Base-by-base conservation (phyloP, 768 basidiomycete species). In the Lactarius vividus region DNA sequence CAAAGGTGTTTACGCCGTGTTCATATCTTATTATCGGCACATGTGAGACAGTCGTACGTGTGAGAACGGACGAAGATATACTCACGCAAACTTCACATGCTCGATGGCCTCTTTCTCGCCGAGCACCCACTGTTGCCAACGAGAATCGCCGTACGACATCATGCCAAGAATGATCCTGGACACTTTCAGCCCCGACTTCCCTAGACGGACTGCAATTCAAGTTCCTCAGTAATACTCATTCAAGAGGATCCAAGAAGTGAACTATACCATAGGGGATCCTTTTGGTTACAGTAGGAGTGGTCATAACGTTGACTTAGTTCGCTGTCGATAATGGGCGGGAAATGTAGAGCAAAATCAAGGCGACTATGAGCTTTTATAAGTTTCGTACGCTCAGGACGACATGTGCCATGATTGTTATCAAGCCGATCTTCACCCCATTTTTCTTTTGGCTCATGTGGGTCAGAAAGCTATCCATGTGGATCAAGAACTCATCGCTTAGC, bases 81-180 rank as follows among this genome's bases (percentile, higher is more conserved):
- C 72, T 67, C 74, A 78, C 69, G 74, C 68, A 55, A 60, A 63
- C 56, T 70, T 70, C 1, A 70, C 64, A 61, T 71, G 70, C 33
- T 71, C 65, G 54, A 68, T 60, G 26, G 66, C 66, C 29, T 71
- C 70, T 8, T 74, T 72, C 56, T 79, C 74, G 9, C 65, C 72
- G 1, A 74, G 63, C 20, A 78, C 72, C 78, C 78, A 80, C 18
- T 67, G 63, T 49, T 73, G 64, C 70, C 75, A 75, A 42, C 63
- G 59, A 3, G 70, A 18, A 11, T 72, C 72, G 29, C 82, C 86
- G 69, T 86, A 88, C n/a, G 79, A 77, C 86, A 87, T 85, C 44
- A 80, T 82, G 1, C 88, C 88, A 0, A 89, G 77, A 49, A 89
- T 87, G 57, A 88, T 79, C 74, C 81, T 84, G 29, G 87, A 88